Percentiles rank a stretch among this genome's conserved stretches.
These are phyloP conservation scores for Tuctoria greenei DNA, from an alignment of 176 grass and related monocot species.

Conservation along the genomic window DNA sequence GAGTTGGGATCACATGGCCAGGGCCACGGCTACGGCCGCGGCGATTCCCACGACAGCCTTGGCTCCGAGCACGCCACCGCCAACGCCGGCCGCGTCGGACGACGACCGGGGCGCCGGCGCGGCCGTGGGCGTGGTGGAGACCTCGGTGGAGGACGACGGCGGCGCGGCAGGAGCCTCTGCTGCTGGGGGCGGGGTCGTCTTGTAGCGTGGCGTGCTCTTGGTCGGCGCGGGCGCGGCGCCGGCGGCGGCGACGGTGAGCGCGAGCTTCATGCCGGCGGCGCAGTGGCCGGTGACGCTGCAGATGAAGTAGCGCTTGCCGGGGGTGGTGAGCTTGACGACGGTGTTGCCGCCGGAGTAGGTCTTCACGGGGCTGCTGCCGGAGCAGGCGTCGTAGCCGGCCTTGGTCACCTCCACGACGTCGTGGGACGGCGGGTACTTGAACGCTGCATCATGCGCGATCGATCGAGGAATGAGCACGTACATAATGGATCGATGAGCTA, in stretches of 20 bases:
- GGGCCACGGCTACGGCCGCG: background rate
- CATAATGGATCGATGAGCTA: no score
- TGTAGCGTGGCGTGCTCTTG: background rate
- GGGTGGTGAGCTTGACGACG: slow-evolving; percentile 38
- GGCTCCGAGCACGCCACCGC: background rate
- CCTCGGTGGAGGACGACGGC: background rate
- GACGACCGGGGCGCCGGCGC: background rate
- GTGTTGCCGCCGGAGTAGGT: slow-evolving; percentile 29
- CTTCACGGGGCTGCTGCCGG: slow-evolving; percentile 42
- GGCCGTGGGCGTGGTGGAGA: background rate
- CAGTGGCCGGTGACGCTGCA: slow-evolving; percentile 67
- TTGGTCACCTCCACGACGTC: slow-evolving; percentile 71
- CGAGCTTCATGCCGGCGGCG: slow-evolving; percentile 69
- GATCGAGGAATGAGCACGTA: no score
- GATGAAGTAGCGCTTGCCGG: slow-evolving; percentile 83
- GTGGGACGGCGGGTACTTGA: slow-evolving; percentile 24
- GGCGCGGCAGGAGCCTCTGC: background rate
- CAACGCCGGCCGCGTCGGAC: background rate
- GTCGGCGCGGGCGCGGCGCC: background rate
- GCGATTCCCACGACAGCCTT: background rate
- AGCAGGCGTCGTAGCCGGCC: slow-evolving; percentile 61
- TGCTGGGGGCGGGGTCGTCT: background rate
- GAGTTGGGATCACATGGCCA: background rate
- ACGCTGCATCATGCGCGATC: background rate
- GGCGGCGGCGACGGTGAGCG: slow-evolving; percentile 46